These are phyloP conservation scores for Mycena sanguinolenta DNA, from an alignment of 768 basidiomycete species.

Conservation along the genomic window DNA sequence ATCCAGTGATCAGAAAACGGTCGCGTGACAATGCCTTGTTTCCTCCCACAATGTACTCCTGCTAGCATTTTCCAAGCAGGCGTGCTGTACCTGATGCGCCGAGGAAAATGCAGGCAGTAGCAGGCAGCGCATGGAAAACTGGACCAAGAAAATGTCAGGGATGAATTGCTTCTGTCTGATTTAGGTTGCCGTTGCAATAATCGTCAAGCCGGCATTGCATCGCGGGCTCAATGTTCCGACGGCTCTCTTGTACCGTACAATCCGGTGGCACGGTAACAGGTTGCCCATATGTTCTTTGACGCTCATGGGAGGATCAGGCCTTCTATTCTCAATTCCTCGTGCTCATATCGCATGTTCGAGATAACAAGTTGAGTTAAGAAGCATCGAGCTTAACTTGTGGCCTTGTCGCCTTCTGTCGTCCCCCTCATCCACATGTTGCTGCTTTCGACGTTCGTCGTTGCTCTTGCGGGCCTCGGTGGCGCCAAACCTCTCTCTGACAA, in stretches of 20 bases:
- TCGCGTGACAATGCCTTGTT: too few relatives aligned
- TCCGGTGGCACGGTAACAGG: slow-evolving; percentile 8
- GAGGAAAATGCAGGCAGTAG: neutral
- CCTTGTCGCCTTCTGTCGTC: neutral
- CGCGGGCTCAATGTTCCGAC: neutral
- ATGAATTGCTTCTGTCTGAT: neutral
- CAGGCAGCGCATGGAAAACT: neutral
- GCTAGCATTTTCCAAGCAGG: neutral
- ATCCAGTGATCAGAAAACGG: too few relatives aligned
- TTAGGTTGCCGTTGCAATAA: neutral
- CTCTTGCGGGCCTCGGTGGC: slow-evolving; percentile 38
- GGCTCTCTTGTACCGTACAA: neutral
- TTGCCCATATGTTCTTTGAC: slow-evolving; percentile 13
- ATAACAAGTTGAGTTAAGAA: slow-evolving; percentile 26
- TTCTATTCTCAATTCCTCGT: slow-evolving; percentile 26
- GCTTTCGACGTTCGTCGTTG: slow-evolving; percentile 44
- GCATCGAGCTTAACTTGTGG: neutral
- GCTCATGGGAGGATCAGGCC: slow-evolving; percentile 27
- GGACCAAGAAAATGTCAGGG: neutral
- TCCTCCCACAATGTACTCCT: too few relatives aligned
- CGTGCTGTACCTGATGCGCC: too few relatives aligned
- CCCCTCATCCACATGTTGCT: slow-evolving; percentile 40
- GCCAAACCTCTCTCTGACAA: slow-evolving; percentile 49
- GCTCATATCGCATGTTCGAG: slow-evolving; percentile 29
- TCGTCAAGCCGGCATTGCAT: too few relatives aligned